Base-by-base conservation (phyloP, 768 basidiomycete species). In the Trametes cingulata region DNA sequence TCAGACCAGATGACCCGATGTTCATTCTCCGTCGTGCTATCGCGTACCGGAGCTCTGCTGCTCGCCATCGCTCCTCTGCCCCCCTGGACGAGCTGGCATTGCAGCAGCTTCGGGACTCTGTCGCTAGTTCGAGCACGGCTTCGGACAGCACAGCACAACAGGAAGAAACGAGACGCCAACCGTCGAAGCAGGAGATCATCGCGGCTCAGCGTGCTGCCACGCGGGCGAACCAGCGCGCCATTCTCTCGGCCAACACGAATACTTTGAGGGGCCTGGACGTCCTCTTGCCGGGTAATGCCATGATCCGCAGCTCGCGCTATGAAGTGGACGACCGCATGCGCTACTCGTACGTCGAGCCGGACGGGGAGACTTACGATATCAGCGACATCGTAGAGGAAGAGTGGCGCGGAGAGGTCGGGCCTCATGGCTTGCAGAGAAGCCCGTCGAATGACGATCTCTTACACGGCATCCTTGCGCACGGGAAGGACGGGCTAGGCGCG, bases 331-430 rank as follows among this genome's bases (percentile, higher is more conserved):
- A 92, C 63, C 77, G 80, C 46, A 88, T 94, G 76, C 87, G 95
- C 0, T 99, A 99, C 72, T 97, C 95, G 39, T 98, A 93, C 71
- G 90, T 98, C 41, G 88, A 93, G 62, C 81, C 85, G 2, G 93
- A 95, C 62, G 96, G 95, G 2, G 92, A 92, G 75, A 90, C 89
- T 0, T 90, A 87, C 68, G 96, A 98, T 72, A 93, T 98, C 71
- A 94, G 92, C 67, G 90, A 96, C 63, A 88, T 97, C 50, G 82
- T 98, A 47, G 93, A 95, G 69, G 85, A 91, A 73, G 96, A 96
- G 66, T 90, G 91, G 81, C 77, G 83, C n/a, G 84, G 69, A 25
- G 73, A 72, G 52, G 64, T 53, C 22, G 68, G 67, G 1, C 61
- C 61, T 1, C 72, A 39, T 41, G 65, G 41, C 69, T 68, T 43